A percentile compares a stretch with the other conserved stretches of the same genome.
Conservation (phyloP, 192 early-diverging fungal species). For the Phycomyces blakesleeanus region DNA sequence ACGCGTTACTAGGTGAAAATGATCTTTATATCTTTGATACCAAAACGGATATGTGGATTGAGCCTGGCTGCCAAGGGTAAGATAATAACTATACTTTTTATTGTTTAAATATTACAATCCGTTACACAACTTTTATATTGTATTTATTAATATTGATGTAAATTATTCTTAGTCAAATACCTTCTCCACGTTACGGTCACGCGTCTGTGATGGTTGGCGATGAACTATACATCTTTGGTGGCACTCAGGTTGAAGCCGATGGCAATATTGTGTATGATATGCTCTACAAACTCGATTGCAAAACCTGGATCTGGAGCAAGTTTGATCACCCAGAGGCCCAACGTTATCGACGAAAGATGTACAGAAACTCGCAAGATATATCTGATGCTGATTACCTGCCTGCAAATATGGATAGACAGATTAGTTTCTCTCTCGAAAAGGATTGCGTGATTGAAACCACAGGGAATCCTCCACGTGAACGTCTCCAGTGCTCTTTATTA, state of each 20-base stretch:
- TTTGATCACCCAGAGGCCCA: slow-evolving; percentile 32
- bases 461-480: slow-evolving; percentile 20
- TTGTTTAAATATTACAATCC: too few relatives aligned
- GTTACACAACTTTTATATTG: too few relatives aligned
- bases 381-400: not conserved
- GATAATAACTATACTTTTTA: too few relatives aligned
- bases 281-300: slow-evolving; percentile 28
- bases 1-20: slow-evolving; percentile 39
- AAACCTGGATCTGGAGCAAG: slow-evolving; percentile 32
- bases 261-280: slow-evolving; percentile 23
- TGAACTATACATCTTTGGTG: slow-evolving; percentile 29
- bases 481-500: slow-evolving; percentile 26
- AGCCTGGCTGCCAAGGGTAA: slow-evolving; percentile 27
- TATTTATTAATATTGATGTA: too few relatives aligned
- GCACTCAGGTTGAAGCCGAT: slow-evolving; percentile 28
- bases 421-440: not conserved
- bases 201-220: slow-evolving; percentile 13
- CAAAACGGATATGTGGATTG: slow-evolving; percentile 24
- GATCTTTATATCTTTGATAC: slow-evolving; percentile 34
- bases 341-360: slow-evolving; percentile 7
- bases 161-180: slow-evolving; percentile 16
- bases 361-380: too few relatives aligned
- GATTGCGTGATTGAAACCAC: slow-evolving; percentile 17
- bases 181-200: slow-evolving; percentile 34
- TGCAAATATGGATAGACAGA: not conserved